Evolutionary conservation across 129 eudicot species (phyloP).

Genomic region (Flaveria trinervia): DNA sequence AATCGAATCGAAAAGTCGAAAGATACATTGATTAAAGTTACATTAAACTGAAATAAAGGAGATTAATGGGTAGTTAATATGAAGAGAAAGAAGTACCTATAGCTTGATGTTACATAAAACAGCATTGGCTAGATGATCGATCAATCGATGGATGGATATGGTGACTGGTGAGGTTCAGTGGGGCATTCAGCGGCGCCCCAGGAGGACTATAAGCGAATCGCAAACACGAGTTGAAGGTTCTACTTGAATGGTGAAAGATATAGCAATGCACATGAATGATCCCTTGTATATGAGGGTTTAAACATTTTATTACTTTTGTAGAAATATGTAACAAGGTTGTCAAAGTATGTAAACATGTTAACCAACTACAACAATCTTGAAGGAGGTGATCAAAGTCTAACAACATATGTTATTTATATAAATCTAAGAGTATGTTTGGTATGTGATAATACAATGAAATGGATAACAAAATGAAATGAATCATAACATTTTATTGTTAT

Average conservation of each 20-base stretch:
- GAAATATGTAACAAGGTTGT: too few relatives aligned
- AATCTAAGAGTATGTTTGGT: too few relatives aligned
- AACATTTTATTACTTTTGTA: neutral
- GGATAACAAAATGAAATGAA: too few relatives aligned
- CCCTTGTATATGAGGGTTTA: neutral
- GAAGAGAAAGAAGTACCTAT: slow-evolving; percentile 13
- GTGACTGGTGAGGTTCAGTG: slow-evolving; percentile 16
- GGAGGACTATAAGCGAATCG: neutral
- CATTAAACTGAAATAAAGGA: neutral
- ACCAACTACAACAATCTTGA: too few relatives aligned
- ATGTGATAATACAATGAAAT: too few relatives aligned
- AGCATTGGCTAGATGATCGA: slow-evolving; percentile 36
- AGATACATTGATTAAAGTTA: slow-evolving; percentile 4
- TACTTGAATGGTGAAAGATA: neutral
- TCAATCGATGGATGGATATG: neutral
- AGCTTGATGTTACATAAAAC: slow-evolving; percentile 30
- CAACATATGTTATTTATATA: too few relatives aligned
- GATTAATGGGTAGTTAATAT: neutral
- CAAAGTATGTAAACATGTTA: too few relatives aligned
- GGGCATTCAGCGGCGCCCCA: slow-evolving; percentile 41
- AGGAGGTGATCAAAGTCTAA: too few relatives aligned
- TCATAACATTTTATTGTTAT: too few relatives aligned
- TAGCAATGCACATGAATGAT: neutral
- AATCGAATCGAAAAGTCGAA: neutral
- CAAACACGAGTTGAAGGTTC: neutral